phyloP scores from a whole-genome alignment of 2,329 filamentous ascomycete genomes.

The Cryphonectria nitschkei region DNA sequence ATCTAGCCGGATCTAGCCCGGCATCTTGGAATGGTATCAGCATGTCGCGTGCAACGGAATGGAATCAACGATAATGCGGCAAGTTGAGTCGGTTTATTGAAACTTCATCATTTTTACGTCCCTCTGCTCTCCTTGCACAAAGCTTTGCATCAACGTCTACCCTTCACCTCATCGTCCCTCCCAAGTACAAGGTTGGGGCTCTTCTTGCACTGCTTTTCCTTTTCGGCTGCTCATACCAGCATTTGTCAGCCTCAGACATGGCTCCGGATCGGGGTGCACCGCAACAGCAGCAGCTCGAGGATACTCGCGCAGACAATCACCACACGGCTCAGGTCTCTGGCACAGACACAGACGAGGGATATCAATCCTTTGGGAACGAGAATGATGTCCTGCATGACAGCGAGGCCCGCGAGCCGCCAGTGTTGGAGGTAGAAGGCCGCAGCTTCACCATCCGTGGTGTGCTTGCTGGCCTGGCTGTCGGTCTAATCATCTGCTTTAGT shows the following conservation, averaged over 20 bases:
- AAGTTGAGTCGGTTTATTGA: background rate
- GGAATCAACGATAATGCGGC: background rate
- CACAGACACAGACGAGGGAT: background rate
- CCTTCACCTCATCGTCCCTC: background rate
- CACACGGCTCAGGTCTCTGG: background rate
- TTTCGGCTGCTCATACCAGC: background rate
- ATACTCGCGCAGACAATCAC: slow-evolving; percentile 2
- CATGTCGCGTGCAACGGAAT: slow-evolving; percentile 8
- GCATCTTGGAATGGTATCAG: slow-evolving; percentile 22
- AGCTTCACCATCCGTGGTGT: slow-evolving; percentile 88
- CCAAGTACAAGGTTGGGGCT: background rate
- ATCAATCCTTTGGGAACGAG: background rate
- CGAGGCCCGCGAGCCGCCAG: background rate
- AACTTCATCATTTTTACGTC: background rate
- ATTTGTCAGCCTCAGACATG: slow-evolving; percentile 12
- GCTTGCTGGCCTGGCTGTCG: slow-evolving; percentile 78
- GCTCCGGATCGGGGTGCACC: slow-evolving; percentile 25
- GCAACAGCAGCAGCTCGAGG: background rate
- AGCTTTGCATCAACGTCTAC: background rate
- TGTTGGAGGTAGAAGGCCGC: slow-evolving; percentile 48
- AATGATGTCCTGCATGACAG: background rate
- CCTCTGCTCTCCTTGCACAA: background rate
- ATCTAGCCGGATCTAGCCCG: slow-evolving; percentile 8
- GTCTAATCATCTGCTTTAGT: slow-evolving; percentile 89
- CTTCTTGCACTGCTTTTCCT: background rate